These are phyloP conservation scores for Paradendryphiella salina DNA, from an alignment of 2,329 filamentous ascomycete genomes.

Conservation along the genomic window DNA sequence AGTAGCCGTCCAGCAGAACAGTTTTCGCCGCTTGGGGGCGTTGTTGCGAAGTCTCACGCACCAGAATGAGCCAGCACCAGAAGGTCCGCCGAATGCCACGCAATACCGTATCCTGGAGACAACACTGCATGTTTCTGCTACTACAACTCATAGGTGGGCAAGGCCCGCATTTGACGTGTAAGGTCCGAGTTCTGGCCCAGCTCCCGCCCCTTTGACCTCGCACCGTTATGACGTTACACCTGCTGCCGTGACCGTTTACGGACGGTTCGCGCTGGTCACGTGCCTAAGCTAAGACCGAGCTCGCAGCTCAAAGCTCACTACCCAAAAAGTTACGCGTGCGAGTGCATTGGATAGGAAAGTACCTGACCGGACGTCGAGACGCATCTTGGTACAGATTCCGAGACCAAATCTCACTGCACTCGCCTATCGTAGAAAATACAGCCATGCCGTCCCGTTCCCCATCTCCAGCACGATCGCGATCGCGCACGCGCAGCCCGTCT, in stretches of 20 bases:
- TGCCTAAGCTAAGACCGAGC: slow-evolving; percentile 15
- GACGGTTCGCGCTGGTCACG: slow-evolving; percentile 14
- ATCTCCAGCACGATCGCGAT: slow-evolving; percentile 30
- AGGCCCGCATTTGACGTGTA: not conserved
- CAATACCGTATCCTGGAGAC: not conserved
- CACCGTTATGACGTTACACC: not conserved
- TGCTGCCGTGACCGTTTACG: slow-evolving; percentile 6
- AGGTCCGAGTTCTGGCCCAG: not conserved
- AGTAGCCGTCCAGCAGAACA: not conserved
- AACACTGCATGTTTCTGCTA: not conserved
- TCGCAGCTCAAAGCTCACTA: slow-evolving; percentile 8
- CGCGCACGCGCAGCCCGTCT: slow-evolving; percentile 44
- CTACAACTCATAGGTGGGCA: not conserved
- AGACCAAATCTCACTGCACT: not conserved
- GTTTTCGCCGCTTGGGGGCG: not conserved
- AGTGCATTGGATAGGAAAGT: not conserved
- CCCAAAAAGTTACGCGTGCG: slow-evolving; percentile 24
- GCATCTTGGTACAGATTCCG: not conserved
- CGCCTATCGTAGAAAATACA: not conserved
- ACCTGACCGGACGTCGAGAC: not conserved
- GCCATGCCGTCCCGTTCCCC: slow-evolving; percentile 33
- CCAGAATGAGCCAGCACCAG: not conserved
- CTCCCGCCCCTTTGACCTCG: not conserved
- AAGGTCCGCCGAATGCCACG: not conserved
- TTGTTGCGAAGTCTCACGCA: not conserved